Evolutionary conservation across 2,329 filamentous ascomycete genomes (phyloP), one percentile per base, ranked within the genome.

Genomic region (Ophiocordyceps unilateralis): DNA sequence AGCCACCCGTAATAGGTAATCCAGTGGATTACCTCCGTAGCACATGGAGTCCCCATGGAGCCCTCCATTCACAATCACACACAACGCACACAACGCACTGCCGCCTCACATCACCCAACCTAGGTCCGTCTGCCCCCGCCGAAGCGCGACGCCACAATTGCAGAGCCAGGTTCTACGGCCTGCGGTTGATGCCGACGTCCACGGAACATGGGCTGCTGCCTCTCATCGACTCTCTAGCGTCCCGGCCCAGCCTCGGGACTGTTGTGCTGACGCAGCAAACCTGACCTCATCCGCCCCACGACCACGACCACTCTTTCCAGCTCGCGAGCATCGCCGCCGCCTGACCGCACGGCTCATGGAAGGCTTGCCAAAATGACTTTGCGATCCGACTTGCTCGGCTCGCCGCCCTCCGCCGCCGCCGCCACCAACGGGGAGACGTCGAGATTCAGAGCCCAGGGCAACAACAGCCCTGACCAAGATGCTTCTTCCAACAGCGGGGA

Each of bases 341-440:
- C 43, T 24, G 46, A 42, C 44, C 44, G 47, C 44, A 45, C 46
- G 47, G 41, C 45, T 42, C 51, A 48, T 49, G 50, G 55, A 46
- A 46, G 39, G 49, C 43, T 44, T 19, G 47, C 52, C 42, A 48
- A 49, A 44, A 61, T 61, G 59, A 56, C 57, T 47, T 50, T 53
- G 44, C 53, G 54, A 53, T 52, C 55, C 37, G 58, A 58, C 42
- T 45, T 53, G 42, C 58, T 58, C 48, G 56, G 52, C 42, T 55
- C 53, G 44, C 50, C 52, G 45, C 47, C 57, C 45, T 52, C 52
- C 36, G 48, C 47, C 23, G 49, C 48, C 41, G 50, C 53, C 23
- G 46, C 48, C 24, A 47, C 49, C 40, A 58, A 57, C 46, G 55
- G 56, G 43, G 51, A 58, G 40, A 50, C 51, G 28, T 56, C 54